Evolutionary conservation across 2,329 filamentous ascomycete genomes (phyloP).

Genomic region (Simplicillium aogashimaense): DNA sequence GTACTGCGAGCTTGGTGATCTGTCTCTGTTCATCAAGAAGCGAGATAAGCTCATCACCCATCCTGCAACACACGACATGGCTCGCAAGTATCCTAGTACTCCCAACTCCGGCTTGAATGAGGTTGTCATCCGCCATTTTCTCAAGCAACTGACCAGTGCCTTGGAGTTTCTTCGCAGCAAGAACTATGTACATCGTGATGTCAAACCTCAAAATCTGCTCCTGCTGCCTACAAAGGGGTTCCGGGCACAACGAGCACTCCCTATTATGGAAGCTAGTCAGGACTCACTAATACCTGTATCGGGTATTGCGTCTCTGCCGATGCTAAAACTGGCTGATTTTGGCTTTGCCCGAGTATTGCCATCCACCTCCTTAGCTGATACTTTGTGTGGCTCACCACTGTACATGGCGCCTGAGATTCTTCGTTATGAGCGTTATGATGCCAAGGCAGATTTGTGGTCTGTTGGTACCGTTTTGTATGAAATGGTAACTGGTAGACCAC

Average conservation of each 20-base stretch:
- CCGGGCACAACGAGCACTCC: conserved; percentile 39
- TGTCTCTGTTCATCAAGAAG: conserved; percentile 95
- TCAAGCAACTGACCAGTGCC: conserved; percentile 89
- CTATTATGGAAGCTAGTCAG: conserved; percentile 67
- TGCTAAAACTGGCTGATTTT: conserved; percentile 97
- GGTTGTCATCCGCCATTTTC: conserved; percentile 90
- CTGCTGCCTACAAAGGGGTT: conserved; percentile 75
- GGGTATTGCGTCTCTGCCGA: conserved; percentile 76
- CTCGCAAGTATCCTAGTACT: conserved; percentile 82
- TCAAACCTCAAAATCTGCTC: conserved; percentile 94
- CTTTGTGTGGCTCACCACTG: conserved; percentile 87
- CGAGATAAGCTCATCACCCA: conserved; percentile 71
- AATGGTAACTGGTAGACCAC: conserved; percentile 84
- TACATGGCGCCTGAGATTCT: conserved; percentile 99
- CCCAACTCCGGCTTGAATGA: conserved; percentile 83
- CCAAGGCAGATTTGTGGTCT: conserved; percentile 95
- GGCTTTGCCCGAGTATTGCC: conserved; percentile 94
- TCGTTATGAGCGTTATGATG: conserved; percentile 93
- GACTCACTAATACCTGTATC: conserved; percentile 73
- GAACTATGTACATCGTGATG: conserved; percentile 90
- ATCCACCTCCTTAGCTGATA: conserved; percentile 85
- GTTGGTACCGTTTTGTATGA: conserved; percentile 93
- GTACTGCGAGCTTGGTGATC: conserved; percentile 89
- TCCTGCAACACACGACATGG: conserved; percentile 79
- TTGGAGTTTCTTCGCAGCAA: conserved; percentile 76